Base-by-base conservation (phyloP, 2,329 filamentous ascomycete species). In the Geosmithia flava region DNA sequence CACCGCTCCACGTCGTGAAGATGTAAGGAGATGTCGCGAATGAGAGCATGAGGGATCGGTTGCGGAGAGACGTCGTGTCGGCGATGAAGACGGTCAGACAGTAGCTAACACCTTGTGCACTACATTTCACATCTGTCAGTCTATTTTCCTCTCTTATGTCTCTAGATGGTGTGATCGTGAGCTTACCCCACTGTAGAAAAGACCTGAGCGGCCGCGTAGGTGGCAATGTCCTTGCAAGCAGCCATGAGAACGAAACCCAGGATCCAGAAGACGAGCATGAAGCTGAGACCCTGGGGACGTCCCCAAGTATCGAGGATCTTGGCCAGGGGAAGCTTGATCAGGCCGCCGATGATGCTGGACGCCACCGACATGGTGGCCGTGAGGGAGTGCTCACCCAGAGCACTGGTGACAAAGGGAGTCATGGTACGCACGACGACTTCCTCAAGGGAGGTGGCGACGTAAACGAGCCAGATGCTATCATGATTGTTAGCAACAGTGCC, bases 251-350 rank as follows among this genome's bases (percentile, higher is more conserved):
- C 69, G 43, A 82, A 67, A 16, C 66, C 68, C 49, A 69, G 39
- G 3, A 72, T 68, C 46, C 70, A 68, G 20, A 75, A 66, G 20
- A 62, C 49, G 1, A 75, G 66, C 62, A 78, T 76, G 45, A 78
- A 53, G 30, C 74, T 62, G 56, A 80, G 78, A 11, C 77, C 79
- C 54, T 80, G 71, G 13, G 79, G 71, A 39, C 80, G 74, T 45
- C 78, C 80, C 67, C 77, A 83, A 33, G 83, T 64, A 58, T 84
- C 76, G 44, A 82, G 68, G 10, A 81, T 62, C 57, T 83, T 83
- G 33, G 80, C 60, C 61, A 81, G 69, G 2, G 80, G 78, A 3
- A 82, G 74, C 55, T 81, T 81, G 37, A 76, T 68, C 2, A 80
- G 75, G 40, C 77, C 80, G 51, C 68, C 62, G 56, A 81, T 75